A percentile compares a stretch with the other conserved stretches of the same genome.
Evolutionary conservation across 2,329 filamentous ascomycete species (phyloP).

Genomic region (Pyrenochaeta sp.): DNA sequence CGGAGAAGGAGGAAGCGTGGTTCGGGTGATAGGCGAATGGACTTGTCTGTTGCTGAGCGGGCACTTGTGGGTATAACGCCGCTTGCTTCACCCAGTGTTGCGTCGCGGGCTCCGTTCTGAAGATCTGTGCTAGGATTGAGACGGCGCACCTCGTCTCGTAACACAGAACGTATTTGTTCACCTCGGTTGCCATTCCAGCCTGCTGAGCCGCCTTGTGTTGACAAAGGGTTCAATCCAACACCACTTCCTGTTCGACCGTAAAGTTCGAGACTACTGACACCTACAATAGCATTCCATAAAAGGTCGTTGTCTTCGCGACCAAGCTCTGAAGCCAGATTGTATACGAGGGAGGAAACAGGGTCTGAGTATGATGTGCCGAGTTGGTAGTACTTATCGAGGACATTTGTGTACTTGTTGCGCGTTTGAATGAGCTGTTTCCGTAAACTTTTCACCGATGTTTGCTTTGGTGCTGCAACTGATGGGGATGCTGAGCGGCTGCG

Average conservation of each 20-base stretch:
- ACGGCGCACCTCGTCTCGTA: conserved; percentile 92
- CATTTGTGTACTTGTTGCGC: conserved; percentile 76
- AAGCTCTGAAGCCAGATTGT: conserved; percentile 91
- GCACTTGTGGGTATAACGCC: conserved; percentile 92
- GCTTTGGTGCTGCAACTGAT: conserved; percentile 55
- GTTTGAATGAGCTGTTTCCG: conserved; percentile 77
- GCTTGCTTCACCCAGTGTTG: conserved; percentile 69
- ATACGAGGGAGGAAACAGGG: conserved; percentile 92
- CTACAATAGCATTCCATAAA: conserved; percentile 93
- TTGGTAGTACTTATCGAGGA: conserved; percentile 84
- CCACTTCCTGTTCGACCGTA: conserved; percentile 87
- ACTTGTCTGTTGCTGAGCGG: conserved; percentile 86
- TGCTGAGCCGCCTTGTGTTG: conserved; percentile 62
- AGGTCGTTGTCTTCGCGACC: conserved; percentile 97
- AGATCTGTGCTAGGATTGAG: conserved; percentile 79
- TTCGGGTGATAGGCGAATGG: conserved; percentile 91
- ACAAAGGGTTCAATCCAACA: conserved; percentile 69
- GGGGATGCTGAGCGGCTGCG: conserved; percentile 47
- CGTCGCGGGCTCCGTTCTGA: conserved; percentile 66
- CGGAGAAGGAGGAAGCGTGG: conserved; percentile 91
- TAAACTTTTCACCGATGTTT: conserved; percentile 75
- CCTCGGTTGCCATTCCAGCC: conserved; percentile 86
- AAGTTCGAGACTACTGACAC: conserved; percentile 91
- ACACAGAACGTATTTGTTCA: conserved; percentile 81
- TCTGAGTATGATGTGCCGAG: conserved; percentile 92